phyloP scores from a whole-genome alignment of 2,329 filamentous ascomycete species.

The Alternaria sp. region DNA sequence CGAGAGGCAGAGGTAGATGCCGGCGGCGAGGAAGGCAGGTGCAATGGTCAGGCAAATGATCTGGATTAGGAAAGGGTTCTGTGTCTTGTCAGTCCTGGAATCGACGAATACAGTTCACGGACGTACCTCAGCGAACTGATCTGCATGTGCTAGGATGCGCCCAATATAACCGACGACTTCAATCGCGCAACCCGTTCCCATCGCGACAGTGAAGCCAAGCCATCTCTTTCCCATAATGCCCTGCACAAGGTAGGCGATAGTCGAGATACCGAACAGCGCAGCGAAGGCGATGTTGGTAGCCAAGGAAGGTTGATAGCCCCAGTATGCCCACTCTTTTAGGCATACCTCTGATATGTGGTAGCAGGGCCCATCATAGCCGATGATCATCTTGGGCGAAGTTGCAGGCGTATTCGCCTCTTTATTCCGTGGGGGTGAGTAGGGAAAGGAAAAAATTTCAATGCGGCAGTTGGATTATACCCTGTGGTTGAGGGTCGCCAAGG shows the following conservation, averaged over 20 bases:
- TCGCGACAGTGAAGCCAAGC: conserved; percentile 54
- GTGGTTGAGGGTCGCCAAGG: background rate
- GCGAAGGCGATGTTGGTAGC: conserved; percentile 51
- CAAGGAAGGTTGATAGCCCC: conserved; percentile 53
- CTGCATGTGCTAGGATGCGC: conserved; percentile 62
- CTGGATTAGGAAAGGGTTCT: conserved; percentile 69
- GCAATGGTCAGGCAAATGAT: conserved; percentile 67
- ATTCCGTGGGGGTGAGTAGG: background rate
- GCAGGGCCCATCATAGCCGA: conserved; percentile 16
- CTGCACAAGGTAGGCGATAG: conserved; percentile 47
- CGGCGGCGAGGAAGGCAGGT: conserved; percentile 64
- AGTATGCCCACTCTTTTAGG: conserved; percentile 49
- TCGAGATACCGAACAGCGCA: conserved; percentile 52
- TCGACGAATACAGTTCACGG: background rate
- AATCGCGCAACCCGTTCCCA: conserved; percentile 62
- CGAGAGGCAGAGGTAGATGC: conserved; percentile 69
- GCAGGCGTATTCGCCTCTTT: background rate
- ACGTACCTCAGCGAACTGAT: conserved; percentile 61
- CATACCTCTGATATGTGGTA: conserved; percentile 49
- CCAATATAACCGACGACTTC: conserved; percentile 70
- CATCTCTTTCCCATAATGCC: conserved; percentile 48
- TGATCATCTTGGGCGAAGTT: background rate
- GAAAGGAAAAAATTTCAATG: background rate
- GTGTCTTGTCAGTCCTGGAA: conserved; percentile 3
- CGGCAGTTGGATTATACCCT: background rate